These are phyloP conservation scores for Penicillium aurantiogriseum DNA, from an alignment of 2,329 filamentous ascomycete species.

Conservation along the genomic window DNA sequence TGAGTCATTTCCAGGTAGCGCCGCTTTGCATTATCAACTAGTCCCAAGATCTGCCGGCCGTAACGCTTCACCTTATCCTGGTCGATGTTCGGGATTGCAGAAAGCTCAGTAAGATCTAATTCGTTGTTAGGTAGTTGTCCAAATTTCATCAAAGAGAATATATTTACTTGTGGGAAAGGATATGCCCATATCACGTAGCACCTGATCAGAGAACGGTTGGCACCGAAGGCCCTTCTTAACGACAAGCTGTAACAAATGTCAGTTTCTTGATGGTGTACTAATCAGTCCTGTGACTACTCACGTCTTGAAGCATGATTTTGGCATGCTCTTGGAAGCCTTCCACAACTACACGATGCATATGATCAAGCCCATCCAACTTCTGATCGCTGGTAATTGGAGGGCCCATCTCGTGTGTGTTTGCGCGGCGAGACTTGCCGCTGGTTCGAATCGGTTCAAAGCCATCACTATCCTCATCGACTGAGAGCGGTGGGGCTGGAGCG, in stretches of 20 bases:
- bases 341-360: conserved; percentile 44
- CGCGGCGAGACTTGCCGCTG: conserved; percentile 31
- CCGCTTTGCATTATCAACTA: conserved; percentile 41
- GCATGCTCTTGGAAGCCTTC: conserved; percentile 50
- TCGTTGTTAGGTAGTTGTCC: conserved; percentile 11
- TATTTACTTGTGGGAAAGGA: conserved; percentile 44
- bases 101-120: conserved; percentile 41
- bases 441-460: conserved; percentile 45
- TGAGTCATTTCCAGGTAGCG: conserved; percentile 46
- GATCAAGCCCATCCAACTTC: conserved; percentile 43
- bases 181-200: conserved; percentile 51
- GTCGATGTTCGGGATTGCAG: conserved; percentile 44
- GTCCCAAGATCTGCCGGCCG: conserved; percentile 43
- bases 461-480: conserved; percentile 43
- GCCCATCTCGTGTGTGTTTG: conserved; percentile 35
- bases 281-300: conserved; percentile 24
- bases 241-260: conserved; percentile 36
- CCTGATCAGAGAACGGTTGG: conserved; percentile 48
- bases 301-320: conserved; percentile 44
- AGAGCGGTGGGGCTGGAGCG: conserved; percentile 25
- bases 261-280: not conserved
- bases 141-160: not conserved
- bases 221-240: conserved; percentile 45
- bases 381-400: conserved; percentile 49
- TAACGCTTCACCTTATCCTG: conserved; percentile 46